Evolutionary conservation across 1,284 basidiomycete species (phyloP).

Genomic region (Veloporphyrellus conicus): DNA sequence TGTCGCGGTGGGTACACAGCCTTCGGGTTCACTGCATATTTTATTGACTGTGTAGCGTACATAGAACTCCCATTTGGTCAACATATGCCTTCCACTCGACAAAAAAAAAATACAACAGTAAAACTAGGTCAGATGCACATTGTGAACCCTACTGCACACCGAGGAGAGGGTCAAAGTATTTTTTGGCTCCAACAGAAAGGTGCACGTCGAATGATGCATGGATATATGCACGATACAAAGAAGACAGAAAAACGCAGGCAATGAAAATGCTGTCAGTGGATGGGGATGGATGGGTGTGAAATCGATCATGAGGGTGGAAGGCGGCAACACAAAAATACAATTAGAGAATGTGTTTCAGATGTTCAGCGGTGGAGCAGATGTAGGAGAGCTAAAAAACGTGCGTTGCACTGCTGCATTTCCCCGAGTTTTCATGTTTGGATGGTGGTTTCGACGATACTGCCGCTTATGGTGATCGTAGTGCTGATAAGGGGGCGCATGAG

Average conservation of each 20-base stretch:
- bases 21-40: too few species aligned
- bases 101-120: constrained; percentile 19
- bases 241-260: not conserved
- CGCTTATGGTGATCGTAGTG: constrained; percentile 37
- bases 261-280: constrained; percentile 15
- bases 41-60: not conserved
- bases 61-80: not conserved
- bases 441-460: constrained; percentile 39
- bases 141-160: constrained; percentile 1
- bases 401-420: constrained; percentile 59
- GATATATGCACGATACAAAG: constrained; percentile 24
- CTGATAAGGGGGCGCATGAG: constrained; percentile 38
- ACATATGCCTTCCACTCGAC: constrained; percentile 17
- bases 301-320: not conserved
- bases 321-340: constrained; percentile 23
- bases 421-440: constrained; percentile 65
- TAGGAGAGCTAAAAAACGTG: constrained; percentile 41
- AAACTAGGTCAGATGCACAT: constrained; percentile 7
- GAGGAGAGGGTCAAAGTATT: not conserved
- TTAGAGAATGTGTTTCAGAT: constrained; percentile 22
- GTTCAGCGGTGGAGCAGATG: constrained; percentile 30
- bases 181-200: constrained; percentile 8
- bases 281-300: constrained; percentile 4
- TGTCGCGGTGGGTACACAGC: too few species aligned
- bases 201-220: constrained; percentile 15